Evolutionary conservation across 2,329 filamentous ascomycete genomes (phyloP).

Genomic region (Macrophomina pseudophaseolina): DNA sequence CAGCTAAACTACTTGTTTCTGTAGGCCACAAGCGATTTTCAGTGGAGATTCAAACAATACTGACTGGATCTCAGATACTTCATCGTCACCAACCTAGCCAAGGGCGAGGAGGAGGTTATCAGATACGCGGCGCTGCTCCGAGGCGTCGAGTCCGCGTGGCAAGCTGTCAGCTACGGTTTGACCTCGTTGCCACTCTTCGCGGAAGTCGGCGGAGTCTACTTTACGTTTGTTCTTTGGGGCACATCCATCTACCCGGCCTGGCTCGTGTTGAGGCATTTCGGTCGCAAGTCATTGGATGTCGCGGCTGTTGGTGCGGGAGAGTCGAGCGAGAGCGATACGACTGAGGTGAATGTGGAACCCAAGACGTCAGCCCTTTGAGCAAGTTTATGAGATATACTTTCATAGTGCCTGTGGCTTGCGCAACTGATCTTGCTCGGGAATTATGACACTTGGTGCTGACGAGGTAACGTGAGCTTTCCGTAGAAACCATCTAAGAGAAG

Average conservation of each 20-base stretch:
- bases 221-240: conserved; percentile 73
- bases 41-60: not conserved
- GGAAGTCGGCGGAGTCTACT: conserved; percentile 68
- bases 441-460: too few species aligned
- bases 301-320: not conserved
- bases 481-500: too few species aligned
- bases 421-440: too few species aligned
- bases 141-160: conserved; percentile 74
- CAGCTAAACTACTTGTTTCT: conserved; percentile 76
- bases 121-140: conserved; percentile 70
- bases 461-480: too few species aligned
- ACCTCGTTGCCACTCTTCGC: conserved; percentile 67
- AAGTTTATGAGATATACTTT: too few species aligned
- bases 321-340: not conserved
- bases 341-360: not conserved
- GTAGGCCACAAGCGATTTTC: conserved; percentile 44
- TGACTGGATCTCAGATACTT: conserved; percentile 61
- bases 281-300: conserved; percentile 32
- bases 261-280: conserved; percentile 66
- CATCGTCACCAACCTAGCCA: conserved; percentile 69
- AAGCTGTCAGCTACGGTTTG: conserved; percentile 73
- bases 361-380: not conserved
- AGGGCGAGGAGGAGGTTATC: conserved; percentile 66
- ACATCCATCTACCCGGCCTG: conserved; percentile 68
- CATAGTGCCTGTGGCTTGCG: too few species aligned